Percentiles rank a stretch among this genome's conserved stretches.
phyloP scores from a whole-genome alignment of 2,329 filamentous ascomycete genomes.

The Fulvia fulva region DNA sequence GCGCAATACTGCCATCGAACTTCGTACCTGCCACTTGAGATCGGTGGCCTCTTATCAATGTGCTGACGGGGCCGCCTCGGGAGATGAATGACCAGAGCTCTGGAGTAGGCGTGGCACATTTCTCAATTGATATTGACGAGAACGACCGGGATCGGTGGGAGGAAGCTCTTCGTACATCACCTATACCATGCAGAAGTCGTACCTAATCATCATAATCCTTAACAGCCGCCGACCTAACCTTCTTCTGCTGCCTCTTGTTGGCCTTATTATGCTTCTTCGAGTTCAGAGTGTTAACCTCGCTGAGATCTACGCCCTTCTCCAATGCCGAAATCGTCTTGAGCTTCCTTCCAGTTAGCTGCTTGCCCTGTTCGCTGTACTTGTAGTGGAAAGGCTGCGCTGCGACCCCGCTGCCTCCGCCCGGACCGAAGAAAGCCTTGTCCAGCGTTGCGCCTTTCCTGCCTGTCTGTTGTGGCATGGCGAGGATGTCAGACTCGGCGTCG shows the following conservation, averaged over 20 bases:
- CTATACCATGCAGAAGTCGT: neutral
- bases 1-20: too few relatives aligned
- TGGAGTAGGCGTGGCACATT: too few relatives aligned
- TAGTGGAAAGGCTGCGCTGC: slow-evolving; percentile 80
- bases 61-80: too few relatives aligned
- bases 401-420: slow-evolving; percentile 58
- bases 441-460: slow-evolving; percentile 72
- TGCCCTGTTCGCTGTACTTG: slow-evolving; percentile 84
- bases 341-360: slow-evolving; percentile 78
- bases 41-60: too few relatives aligned
- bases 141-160: too few relatives aligned
- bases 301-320: slow-evolving; percentile 78
- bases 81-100: too few relatives aligned
- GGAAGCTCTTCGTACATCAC: neutral
- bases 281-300: slow-evolving; percentile 59
- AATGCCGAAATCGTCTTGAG: slow-evolving; percentile 73
- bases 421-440: slow-evolving; percentile 85
- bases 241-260: slow-evolving; percentile 51
- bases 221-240: slow-evolving; percentile 20
- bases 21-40: too few relatives aligned
- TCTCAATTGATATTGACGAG: too few relatives aligned
- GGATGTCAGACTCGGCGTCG: slow-evolving; percentile 46
- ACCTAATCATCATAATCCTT: slow-evolving; percentile 20
- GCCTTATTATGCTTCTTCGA: slow-evolving; percentile 95
- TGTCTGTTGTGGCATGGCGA: slow-evolving; percentile 40